Percentiles rank a stretch among this genome's conserved stretches.
These are phyloP conservation scores for Cyberlindnera saturnus DNA, from an alignment of 805 yeast genomes.

Conservation along the genomic window DNA sequence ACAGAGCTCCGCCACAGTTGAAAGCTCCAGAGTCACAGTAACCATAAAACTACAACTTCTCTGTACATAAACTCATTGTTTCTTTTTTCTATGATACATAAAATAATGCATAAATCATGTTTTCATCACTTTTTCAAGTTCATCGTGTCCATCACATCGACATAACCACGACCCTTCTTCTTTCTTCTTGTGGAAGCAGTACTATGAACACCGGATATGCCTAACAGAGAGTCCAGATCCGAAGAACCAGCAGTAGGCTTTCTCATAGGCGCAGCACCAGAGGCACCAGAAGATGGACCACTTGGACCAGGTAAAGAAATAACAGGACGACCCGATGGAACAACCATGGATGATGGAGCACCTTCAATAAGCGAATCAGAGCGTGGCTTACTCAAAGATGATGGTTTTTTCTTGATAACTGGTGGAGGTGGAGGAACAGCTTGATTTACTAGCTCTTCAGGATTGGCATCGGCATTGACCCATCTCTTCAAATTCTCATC, in stretches of 20 bases:
- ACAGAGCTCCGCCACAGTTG: conserved; percentile 24
- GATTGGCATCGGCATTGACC: conserved; percentile 66
- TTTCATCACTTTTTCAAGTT: background rate
- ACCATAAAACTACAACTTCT: too few relatives aligned
- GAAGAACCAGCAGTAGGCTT: conserved; percentile 7
- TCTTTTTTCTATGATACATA: background rate
- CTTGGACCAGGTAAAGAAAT: conserved; percentile 14
- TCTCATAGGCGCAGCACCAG: background rate
- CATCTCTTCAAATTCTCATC: conserved; percentile 84
- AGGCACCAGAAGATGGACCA: conserved; percentile 1
- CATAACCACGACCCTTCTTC: conserved; percentile 55
- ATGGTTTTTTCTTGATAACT: conserved; percentile 32
- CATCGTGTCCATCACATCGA: conserved; percentile 47
- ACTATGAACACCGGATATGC: conserved; percentile 27
- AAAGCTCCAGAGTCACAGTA: background rate
- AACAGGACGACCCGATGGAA: conserved; percentile 5
- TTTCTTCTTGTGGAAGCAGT: conserved; percentile 28
- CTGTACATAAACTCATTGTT: background rate
- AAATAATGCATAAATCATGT: background rate
- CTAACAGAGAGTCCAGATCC: conserved; percentile 43
- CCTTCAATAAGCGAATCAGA: conserved; percentile 26
- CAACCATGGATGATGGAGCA: conserved; percentile 1
- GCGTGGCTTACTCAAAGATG: conserved; percentile 30
- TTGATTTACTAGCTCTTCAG: conserved; percentile 56
- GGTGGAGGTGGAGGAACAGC: conserved; percentile 63